These are phyloP conservation scores for Tetradesmus obliquus DNA, from an alignment of 139 green algal genomes.

Conservation along the genomic window DNA sequence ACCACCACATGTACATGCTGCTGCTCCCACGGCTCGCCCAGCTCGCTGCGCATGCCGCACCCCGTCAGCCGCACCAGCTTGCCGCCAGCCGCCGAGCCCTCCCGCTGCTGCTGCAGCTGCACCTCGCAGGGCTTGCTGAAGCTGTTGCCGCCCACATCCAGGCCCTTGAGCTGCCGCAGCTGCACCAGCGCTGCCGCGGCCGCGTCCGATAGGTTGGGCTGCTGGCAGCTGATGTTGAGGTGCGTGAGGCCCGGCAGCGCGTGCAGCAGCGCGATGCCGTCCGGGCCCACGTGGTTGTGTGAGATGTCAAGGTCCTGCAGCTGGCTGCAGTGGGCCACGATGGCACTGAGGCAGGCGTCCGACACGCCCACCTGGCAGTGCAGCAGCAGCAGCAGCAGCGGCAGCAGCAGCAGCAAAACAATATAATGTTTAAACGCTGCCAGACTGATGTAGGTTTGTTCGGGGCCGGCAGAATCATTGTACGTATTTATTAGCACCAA, in stretches of 20 bases:
- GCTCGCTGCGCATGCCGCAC: not conserved
- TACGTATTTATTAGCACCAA: too few species aligned
- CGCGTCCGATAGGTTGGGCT: not conserved
- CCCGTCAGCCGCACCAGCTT: constrained; percentile 1
- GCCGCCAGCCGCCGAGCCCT: not conserved
- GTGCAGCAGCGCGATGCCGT: not conserved
- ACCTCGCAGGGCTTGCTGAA: constrained; percentile 9
- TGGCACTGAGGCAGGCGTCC: not conserved
- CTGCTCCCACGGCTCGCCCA: not conserved
- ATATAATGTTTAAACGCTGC: too few species aligned
- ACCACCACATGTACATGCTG: not conserved
- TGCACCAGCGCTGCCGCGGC: not conserved
- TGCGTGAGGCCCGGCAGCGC: not conserved
- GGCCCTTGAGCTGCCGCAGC: constrained; percentile 1
- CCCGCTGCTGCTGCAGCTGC: not conserved
- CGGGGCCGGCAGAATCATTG: too few species aligned
- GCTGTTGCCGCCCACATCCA: constrained; percentile 23
- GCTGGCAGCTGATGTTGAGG: constrained; percentile 21
- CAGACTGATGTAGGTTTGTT: too few species aligned
- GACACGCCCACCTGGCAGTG: not conserved
- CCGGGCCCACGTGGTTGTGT: not conserved
- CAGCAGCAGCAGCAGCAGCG: too few species aligned
- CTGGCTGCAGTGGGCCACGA: not conserved
- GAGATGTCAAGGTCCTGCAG: constrained; percentile 12
- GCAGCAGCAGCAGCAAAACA: too few species aligned